Evolutionary conservation across 75 land plant species (phyloP), one percentile per base, ranked within the genome.

Genomic region (Gnetum montanum): DNA sequence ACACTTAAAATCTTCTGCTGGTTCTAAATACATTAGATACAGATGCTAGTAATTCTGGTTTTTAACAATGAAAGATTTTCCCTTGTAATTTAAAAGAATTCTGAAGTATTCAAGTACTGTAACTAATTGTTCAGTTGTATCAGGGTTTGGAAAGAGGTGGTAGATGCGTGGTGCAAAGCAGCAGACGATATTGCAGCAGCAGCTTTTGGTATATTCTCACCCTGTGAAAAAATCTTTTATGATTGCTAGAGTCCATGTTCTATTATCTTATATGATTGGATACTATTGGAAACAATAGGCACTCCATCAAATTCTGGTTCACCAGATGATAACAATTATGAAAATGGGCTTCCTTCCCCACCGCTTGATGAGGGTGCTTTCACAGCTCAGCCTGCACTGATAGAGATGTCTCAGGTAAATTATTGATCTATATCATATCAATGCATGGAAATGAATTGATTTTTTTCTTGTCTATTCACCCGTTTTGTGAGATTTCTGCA

Each of bases 121-220:
- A n/a, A n/a, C n/a, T n/a, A n/a, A n/a, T n/a, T n/a, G n/a, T n/a
- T n/a, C n/a, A n/a, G n/a, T n/a, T n/a, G n/a, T n/a, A n/a, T 73
- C 83, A 90, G 96, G 28, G 67, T 22, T 12, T 90, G 96, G 96
- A 90, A 87, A 67, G 70, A 63, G 13, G 41, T 86, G 57, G 88
- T 78, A 20, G 88, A 90, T 62, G 77, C 71, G 45, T 86, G 88
- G 84, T 74, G 72, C 2, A 68, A 58, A 43, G 70, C 79, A 52
- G 62, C 81, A 8, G 71, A 73, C 28, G 57, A 75, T 28, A 53
- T 73, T 61, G 53, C 81, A 53, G 70, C 60, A 15, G 71, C 71
- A 11, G 49, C 60, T 27, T 31, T 63, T 34, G 67, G 66, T 62
- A 54, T 63, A 40, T 7, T 34, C 11, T 30, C 33, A 27, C 25